Evolutionary conservation across 192 early-diverging fungal species (phyloP).

Genomic region (Umbelopsis sp.): DNA sequence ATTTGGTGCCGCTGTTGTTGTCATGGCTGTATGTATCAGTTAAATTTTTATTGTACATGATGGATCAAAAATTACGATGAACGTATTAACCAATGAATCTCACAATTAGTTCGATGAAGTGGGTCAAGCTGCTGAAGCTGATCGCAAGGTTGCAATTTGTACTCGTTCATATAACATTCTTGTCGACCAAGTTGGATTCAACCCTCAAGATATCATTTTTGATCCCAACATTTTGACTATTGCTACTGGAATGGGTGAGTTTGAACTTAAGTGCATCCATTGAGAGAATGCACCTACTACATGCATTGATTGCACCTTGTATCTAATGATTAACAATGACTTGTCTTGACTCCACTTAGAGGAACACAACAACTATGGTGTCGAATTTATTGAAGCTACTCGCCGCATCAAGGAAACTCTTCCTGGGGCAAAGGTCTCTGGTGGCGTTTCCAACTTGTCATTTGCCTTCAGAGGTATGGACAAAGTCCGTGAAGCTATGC

Average conservation of each 20-base stretch:
- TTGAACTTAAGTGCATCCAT: background rate
- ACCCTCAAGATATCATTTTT: constrained; percentile 53
- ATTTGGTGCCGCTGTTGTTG: constrained; percentile 94
- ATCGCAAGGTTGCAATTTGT: constrained; percentile 90
- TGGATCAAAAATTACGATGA: background rate
- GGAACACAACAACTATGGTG: constrained; percentile 95
- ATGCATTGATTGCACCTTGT: no score
- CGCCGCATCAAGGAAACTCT: constrained; percentile 75
- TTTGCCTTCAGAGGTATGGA: constrained; percentile 98
- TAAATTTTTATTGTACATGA: background rate
- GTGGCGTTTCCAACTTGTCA: constrained; percentile 97
- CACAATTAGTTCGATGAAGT: constrained; percentile 79
- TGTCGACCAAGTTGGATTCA: constrained; percentile 72
- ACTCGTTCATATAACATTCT: constrained; percentile 88
- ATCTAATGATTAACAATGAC: no score
- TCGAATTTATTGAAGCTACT: constrained; percentile 89
- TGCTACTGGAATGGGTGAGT: constrained; percentile 80
- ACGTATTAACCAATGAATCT: background rate
- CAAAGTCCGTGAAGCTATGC: constrained; percentile 90
- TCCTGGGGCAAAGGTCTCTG: constrained; percentile 90
- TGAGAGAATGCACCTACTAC: background rate
- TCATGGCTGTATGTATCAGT: constrained; percentile 76
- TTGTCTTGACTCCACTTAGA: constrained; percentile 49
- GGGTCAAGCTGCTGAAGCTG: constrained; percentile 85
- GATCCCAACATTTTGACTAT: constrained; percentile 97